Base-by-base conservation (phyloP, 768 basidiomycete genomes). In the Serendipita sp. region DNA sequence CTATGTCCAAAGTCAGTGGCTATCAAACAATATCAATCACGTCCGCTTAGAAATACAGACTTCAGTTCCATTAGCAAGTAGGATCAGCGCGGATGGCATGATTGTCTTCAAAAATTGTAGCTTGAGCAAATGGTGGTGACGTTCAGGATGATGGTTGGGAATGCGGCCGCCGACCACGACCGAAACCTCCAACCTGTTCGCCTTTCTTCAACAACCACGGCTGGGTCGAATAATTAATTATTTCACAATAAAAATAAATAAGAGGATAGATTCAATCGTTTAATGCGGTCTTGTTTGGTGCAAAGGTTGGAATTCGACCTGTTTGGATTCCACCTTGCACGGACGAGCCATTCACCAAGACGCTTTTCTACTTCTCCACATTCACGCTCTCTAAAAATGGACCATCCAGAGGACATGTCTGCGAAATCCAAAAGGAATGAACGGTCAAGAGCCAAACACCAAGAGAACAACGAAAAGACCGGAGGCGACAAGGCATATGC, bases 31-130 rank as follows among this genome's bases (percentile, higher is more conserved):
- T 38, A 38, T 5, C 7, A 38, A 87, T 88, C 90, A 90, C 72
- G 90, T 88, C 83, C 89, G 90, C 73, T 91, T 24, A 17, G 30
- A n/a, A 58, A 24, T 11, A 58, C 53, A 7, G 11, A 58, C 89
- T 70, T 91, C 89, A 1, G 89, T 90, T 13, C 89, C 89, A 69
- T 90, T 79, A 17, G 88, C 85, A 28, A 91, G 79, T 24, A 91
- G 75, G 51, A 91, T 77, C 22, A 89, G 74, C 3, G 85, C 89
- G 41, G 82, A 81, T 9, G 79, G 74, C 48, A 58, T 58, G n/a
- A 48, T 48, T 9, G 7, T 20, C 26, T 48, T 5, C 7, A n/a
- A 9, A 20, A 20, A 20, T 48, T 48, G n/a, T 9, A n/a, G 26
- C n/a, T 48, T 20, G 20, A 20, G n/a, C 45, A 9, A 28, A 28